Percentiles rank a stretch among this genome's conserved stretches.
phyloP scores from a whole-genome alignment of 1,284 basidiomycete species.

The Pholiota adiposa region DNA sequence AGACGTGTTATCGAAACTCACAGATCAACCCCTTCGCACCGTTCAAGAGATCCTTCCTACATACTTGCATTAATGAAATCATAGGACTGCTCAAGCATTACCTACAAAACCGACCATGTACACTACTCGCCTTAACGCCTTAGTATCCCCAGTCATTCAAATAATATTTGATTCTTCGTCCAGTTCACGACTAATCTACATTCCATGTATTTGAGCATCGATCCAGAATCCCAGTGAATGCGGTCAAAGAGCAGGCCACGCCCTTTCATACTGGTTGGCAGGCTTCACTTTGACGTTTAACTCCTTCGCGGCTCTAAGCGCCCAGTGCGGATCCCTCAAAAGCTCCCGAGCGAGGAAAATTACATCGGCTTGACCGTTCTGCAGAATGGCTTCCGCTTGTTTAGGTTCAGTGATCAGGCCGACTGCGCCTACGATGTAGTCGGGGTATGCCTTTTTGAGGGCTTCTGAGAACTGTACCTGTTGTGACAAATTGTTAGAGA shows the following conservation, averaged over 20 bases:
- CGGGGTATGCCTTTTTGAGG: constrained; percentile 66
- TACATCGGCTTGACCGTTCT: constrained; percentile 69
- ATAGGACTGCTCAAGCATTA: neutral
- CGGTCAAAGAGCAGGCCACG: constrained; percentile 44
- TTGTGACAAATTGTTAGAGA: neutral
- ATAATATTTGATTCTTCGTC: too few species aligned
- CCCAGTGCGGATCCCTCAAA: constrained; percentile 62
- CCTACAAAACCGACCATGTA: too few species aligned
- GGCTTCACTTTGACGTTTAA: constrained; percentile 62
- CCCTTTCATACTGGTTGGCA: constrained; percentile 71
- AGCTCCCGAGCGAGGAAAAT: constrained; percentile 72
- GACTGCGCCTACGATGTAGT: constrained; percentile 66
- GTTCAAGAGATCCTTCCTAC: constrained; percentile 59
- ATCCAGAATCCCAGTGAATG: too few species aligned
- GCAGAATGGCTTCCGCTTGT: constrained; percentile 70
- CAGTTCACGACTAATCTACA: too few species aligned
- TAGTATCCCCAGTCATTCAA: too few species aligned
- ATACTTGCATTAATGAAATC: constrained; percentile 45
- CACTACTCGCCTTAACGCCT: too few species aligned
- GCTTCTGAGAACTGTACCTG: constrained; percentile 74
- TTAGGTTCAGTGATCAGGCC: constrained; percentile 71
- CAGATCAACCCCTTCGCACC: constrained; percentile 43
- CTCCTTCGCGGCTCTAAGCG: constrained; percentile 55
- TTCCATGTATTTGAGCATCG: too few species aligned
- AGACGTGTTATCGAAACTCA: constrained; percentile 44